phyloP scores from a whole-genome alignment of 2,329 filamentous ascomycete genomes.

The Pseudogymnoascus sp. region DNA sequence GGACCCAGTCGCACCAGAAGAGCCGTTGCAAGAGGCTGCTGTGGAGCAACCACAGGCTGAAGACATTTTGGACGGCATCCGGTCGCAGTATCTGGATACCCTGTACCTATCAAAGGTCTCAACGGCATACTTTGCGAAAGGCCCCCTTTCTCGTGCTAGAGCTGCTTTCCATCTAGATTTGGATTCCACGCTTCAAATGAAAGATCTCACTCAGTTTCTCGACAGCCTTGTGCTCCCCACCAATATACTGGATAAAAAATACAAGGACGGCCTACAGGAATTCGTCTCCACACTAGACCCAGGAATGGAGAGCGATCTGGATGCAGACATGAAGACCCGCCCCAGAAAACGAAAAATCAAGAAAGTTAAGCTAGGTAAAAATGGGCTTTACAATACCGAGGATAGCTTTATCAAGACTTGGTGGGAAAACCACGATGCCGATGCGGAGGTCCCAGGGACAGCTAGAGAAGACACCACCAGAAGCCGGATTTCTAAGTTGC shows the following conservation, averaged over 20 bases:
- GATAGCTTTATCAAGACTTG: conserved; percentile 57
- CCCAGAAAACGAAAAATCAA: conserved; percentile 47
- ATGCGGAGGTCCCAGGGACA: conserved; percentile 39
- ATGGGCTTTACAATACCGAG: conserved; percentile 62
- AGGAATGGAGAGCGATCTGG: conserved; percentile 40
- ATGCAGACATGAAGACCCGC: conserved; percentile 38
- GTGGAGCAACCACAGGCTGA: conserved; percentile 14
- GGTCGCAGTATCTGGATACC: conserved; percentile 50
- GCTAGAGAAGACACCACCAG: conserved; percentile 46
- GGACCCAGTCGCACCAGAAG: not conserved
- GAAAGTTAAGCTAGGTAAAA: conserved; percentile 59
- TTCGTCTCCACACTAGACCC: conserved; percentile 52
- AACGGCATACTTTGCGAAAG: conserved; percentile 77
- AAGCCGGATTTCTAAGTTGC: conserved; percentile 55
- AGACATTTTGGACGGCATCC: conserved; percentile 31
- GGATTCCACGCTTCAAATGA: conserved; percentile 51
- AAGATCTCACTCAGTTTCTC: conserved; percentile 60
- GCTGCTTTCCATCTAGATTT: conserved; percentile 60
- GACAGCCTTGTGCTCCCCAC: conserved; percentile 60
- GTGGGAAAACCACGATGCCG: conserved; percentile 57
- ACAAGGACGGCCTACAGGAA: conserved; percentile 59
- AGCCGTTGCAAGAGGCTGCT: not conserved
- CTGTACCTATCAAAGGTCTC: conserved; percentile 64
- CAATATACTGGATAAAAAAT: conserved; percentile 69
- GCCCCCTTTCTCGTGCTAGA: conserved; percentile 66